Evolutionary conservation across 495 filamentous ascomycete species (phyloP).

Genomic region (Parathielavia appendiculata): DNA sequence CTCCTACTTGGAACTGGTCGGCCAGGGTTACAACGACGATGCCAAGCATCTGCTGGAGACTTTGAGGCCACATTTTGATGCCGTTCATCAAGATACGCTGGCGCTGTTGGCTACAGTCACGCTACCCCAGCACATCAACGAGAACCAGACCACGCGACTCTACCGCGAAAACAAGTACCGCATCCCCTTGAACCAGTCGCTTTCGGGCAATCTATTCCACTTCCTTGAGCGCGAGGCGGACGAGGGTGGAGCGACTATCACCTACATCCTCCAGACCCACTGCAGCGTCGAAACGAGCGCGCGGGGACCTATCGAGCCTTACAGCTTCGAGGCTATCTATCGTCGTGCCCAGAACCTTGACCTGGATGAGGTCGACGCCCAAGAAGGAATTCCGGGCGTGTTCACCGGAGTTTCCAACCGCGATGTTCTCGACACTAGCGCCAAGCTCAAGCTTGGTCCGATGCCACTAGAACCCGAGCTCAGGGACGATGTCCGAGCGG

Average conservation of each 20-base stretch:
- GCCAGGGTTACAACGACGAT: slow-evolving; percentile 64
- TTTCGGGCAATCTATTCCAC: slow-evolving; percentile 73
- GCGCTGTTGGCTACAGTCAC: slow-evolving; percentile 60
- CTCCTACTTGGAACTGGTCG: slow-evolving; percentile 78
- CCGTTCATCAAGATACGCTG: slow-evolving; percentile 71
- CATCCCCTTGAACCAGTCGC: slow-evolving; percentile 73
- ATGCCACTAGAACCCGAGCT: slow-evolving; percentile 74
- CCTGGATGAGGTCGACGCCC: slow-evolving; percentile 68
- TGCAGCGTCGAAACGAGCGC: slow-evolving; percentile 69
- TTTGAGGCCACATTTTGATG: slow-evolving; percentile 64
- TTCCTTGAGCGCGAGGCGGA: slow-evolving; percentile 81
- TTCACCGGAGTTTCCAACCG: slow-evolving; percentile 78
- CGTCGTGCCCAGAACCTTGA: slow-evolving; percentile 48
- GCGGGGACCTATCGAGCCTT: slow-evolving; percentile 68
- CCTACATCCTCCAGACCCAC: slow-evolving; percentile 65
- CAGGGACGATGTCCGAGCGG: slow-evolving; percentile 73
- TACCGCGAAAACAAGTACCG: slow-evolving; percentile 82
- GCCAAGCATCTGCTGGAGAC: slow-evolving; percentile 63
- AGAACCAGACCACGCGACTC: slow-evolving; percentile 64
- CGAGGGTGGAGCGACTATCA: slow-evolving; percentile 70
- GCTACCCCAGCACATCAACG: slow-evolving; percentile 68
- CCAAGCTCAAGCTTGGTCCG: slow-evolving; percentile 68
- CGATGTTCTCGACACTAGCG: slow-evolving; percentile 52
- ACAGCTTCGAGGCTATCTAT: slow-evolving; percentile 76
- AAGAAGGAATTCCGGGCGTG: slow-evolving; percentile 91